Percentiles rank a stretch among this genome's conserved stretches.
phyloP scores from a whole-genome alignment of 305 asterid genomes.

The Fraxinus latifolia region DNA sequence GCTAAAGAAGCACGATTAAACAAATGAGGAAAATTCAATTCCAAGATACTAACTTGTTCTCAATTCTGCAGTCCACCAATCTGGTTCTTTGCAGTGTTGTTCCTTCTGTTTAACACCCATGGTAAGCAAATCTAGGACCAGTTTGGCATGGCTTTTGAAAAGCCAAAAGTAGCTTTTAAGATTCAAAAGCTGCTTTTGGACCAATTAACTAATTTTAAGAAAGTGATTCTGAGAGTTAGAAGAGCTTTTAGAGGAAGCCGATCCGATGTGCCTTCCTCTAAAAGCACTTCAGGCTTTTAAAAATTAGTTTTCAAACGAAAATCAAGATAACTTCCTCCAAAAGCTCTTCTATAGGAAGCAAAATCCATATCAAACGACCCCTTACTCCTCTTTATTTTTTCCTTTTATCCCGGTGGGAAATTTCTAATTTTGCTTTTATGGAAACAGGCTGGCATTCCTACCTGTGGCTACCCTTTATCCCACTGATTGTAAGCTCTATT shows the following conservation, averaged over 20 bases:
- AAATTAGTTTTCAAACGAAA: no score
- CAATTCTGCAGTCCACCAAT: conserved; percentile 49
- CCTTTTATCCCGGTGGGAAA: neutral
- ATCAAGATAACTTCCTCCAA: no score
- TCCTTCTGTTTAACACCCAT: conserved; percentile 54
- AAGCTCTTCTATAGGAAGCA: no score
- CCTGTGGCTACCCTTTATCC: conserved; percentile 54
- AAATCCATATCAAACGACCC: no score
- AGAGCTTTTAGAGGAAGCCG: no score
- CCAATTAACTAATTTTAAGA: no score
- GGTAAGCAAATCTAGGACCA: conserved; percentile 28
- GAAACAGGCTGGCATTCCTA: conserved; percentile 43
- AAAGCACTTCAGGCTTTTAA: no score
- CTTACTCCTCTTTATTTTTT: neutral
- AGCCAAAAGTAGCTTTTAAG: no score
- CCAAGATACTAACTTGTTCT: conserved; percentile 8
- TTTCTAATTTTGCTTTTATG: neutral
- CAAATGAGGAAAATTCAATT: neutral
- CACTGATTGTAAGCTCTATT: conserved; percentile 38
- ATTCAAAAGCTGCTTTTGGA: no score
- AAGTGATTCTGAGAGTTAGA: no score
- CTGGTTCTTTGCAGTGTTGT: conserved; percentile 53
- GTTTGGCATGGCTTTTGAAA: no score
- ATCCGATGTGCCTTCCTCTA: no score
- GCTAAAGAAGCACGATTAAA: neutral